phyloP scores from a whole-genome alignment of 2,329 filamentous ascomycete genomes.

The Sporothrix pallida region DNA sequence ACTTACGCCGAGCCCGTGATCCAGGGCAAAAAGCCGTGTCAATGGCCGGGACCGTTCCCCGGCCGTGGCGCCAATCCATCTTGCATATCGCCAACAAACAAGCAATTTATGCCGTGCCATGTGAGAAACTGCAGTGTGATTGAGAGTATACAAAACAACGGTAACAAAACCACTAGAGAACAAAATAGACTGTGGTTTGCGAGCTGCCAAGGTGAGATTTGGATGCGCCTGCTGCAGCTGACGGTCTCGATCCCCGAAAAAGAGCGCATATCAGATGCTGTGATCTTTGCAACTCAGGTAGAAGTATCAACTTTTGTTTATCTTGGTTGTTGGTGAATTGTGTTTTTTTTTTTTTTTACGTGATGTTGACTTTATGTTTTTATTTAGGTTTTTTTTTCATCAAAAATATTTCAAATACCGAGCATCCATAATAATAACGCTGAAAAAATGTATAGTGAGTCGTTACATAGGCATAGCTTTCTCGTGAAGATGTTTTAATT shows the following conservation, averaged over 20 bases:
- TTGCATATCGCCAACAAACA: neutral
- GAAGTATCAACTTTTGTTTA: neutral
- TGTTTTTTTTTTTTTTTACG: too few relatives aligned
- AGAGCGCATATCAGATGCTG: neutral
- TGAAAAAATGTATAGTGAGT: too few relatives aligned
- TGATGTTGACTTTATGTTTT: neutral
- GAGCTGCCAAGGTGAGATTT: neutral
- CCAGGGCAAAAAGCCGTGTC: too few relatives aligned
- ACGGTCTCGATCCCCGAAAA: neutral
- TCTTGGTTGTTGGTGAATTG: neutral
- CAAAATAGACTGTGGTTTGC: neutral
- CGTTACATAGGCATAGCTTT: too few relatives aligned
- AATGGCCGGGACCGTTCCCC: neutral
- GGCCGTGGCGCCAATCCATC: neutral
- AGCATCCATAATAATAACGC: too few relatives aligned
- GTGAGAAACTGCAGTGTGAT: neutral
- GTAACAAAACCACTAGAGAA: neutral
- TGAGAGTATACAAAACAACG: neutral
- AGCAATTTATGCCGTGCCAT: conserved; percentile 8
- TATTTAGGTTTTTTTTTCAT: too few relatives aligned
- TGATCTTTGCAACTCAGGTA: neutral
- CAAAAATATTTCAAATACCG: too few relatives aligned
- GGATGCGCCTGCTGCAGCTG: neutral
- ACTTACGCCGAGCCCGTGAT: neutral
- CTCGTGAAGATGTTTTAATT: too few relatives aligned